Evolutionary conservation across 345 rosid genomes (phyloP), one percentile per base, ranked within the genome.

Genomic region (Orychophragmus violaceus): DNA sequence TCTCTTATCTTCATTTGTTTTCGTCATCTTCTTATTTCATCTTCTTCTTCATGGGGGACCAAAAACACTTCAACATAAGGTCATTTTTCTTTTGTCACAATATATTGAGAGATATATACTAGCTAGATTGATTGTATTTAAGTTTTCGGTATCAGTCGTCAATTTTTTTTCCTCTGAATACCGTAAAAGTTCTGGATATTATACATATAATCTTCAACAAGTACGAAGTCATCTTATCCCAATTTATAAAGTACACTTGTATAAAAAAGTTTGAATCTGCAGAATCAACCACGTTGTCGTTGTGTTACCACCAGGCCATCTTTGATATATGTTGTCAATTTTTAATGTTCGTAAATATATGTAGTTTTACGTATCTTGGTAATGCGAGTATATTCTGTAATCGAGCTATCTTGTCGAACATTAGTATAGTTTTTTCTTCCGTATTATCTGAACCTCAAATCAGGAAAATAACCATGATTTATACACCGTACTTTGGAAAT

Each of bases 21-120:
- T 71, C 75, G 16, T 16, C 8, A 14, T 41, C 46, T n/a, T 41
- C 19, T 41, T 41, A 41, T 61, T 21, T 23, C 59, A 59, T 51
- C 62, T 30, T 64, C 60, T 71, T 71, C 70, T 72, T 64, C 65
- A 14, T 49, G 52, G 76, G 76, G 76, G 76, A 72, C 76, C 76
- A 72, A 72, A 48, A 72, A 57, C 60, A 72, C 65, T 53, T 62
- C 36, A 58, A 63, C 59, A 35, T 48, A 61, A 39, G 65, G 70
- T 56, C 53, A 64, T 28, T 19, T 71, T 22, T 56, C 59, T 21
- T 36, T 41, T 8, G 21, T 41, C 48, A 41, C 16, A 16, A 41
- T 41, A 8, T 72, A 65, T 64, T 69, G 53, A 56, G 59, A 57
- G 37, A 16, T 18, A 36, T n/a, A 57, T 64, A 46, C 76, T 57